Evolutionary conservation across 2,329 filamentous ascomycete genomes (phyloP).

Genomic region (Hypoxylon sp.): DNA sequence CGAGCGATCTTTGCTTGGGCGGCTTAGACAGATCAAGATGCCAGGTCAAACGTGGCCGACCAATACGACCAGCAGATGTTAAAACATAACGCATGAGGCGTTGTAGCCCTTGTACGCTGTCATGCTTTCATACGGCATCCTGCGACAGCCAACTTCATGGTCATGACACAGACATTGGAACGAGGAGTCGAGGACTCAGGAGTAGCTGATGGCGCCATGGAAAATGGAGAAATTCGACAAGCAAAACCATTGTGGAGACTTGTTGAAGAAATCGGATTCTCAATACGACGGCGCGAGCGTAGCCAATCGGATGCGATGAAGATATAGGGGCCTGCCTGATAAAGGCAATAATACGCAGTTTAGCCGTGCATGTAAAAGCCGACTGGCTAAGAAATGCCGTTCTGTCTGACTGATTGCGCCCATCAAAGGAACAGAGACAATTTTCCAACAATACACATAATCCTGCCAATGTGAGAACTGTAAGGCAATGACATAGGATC

Average conservation of each 20-base stretch:
- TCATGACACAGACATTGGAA: constrained; percentile 39
- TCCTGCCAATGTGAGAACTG: not conserved
- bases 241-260: constrained; percentile 22
- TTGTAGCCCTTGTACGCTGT: constrained; percentile 30
- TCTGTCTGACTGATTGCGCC: constrained; percentile 4
- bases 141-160: constrained; percentile 42
- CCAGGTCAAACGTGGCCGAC: constrained; percentile 19
- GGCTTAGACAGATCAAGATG: constrained; percentile 38
- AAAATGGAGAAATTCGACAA: constrained; percentile 25
- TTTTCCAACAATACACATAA: not conserved
- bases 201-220: constrained; percentile 15
- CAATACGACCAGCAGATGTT: constrained; percentile 19
- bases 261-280: constrained; percentile 20
- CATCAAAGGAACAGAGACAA: constrained; percentile 13
- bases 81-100: constrained; percentile 21
- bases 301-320: constrained; percentile 24
- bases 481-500: constrained; percentile 10
- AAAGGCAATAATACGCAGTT: constrained; percentile 21
- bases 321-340: constrained; percentile 3
- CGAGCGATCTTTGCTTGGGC: constrained; percentile 29
- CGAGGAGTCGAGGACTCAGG: constrained; percentile 31
- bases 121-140: constrained; percentile 23
- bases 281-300: constrained; percentile 29
- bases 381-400: constrained; percentile 2
- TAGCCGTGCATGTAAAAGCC: constrained; percentile 16